Percentiles rank a stretch among this genome's conserved stretches.
These are phyloP conservation scores for Sugiyamaella sp. DNA, from an alignment of 1,139 yeast genomes.

Conservation along the genomic window DNA sequence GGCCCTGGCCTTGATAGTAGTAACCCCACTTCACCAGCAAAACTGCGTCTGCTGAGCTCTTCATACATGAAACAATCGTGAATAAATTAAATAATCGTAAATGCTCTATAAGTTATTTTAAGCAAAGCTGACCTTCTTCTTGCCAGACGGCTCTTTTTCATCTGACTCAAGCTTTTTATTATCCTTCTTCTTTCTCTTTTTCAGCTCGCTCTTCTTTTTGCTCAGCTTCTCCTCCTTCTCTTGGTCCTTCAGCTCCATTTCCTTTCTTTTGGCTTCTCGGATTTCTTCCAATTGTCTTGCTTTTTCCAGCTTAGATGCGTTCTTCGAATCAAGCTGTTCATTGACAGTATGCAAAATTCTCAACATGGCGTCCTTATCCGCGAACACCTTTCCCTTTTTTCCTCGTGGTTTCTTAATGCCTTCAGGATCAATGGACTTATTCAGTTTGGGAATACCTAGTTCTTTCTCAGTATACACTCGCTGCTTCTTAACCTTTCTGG, in stretches of 20 bases:
- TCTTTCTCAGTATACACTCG: conserved; percentile 74
- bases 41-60: background rate
- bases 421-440: conserved; percentile 84
- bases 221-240: conserved; percentile 70
- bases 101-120: conserved; percentile 18
- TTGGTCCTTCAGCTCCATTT: conserved; percentile 80
- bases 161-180: conserved; percentile 20
- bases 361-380: conserved; percentile 69
- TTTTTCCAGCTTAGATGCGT: conserved; percentile 88
- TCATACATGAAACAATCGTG: background rate
- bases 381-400: conserved; percentile 91
- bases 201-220: conserved; percentile 75
- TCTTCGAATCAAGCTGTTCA: conserved; percentile 76
- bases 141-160: conserved; percentile 18
- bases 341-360: conserved; percentile 79
- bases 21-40: no score
- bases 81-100: conserved; percentile 6
- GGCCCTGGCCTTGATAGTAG: no score
- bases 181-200: conserved; percentile 47
- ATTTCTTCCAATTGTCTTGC: conserved; percentile 87
- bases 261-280: conserved; percentile 82
- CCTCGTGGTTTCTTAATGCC: conserved; percentile 72
- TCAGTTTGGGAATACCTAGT: conserved; percentile 73
- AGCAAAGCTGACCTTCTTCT: conserved; percentile 36
- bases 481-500: conserved; percentile 47